phyloP scores from a whole-genome alignment of 73 alveolate genomes.

The Paramecium caudatum region DNA sequence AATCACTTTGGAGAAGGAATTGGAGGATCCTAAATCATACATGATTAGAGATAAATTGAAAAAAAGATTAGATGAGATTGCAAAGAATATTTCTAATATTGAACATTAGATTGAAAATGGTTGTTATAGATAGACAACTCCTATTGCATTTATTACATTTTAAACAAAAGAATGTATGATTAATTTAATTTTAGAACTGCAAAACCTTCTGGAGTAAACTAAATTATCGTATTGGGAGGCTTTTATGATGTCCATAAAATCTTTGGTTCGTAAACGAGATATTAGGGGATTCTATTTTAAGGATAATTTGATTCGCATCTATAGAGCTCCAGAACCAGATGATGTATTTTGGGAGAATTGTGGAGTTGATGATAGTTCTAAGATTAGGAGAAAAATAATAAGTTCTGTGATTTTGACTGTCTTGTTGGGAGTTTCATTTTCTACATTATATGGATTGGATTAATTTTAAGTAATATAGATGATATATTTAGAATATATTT shows the following conservation, averaged over 20 bases:
- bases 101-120: slow-evolving; percentile 28
- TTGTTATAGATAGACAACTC: not conserved
- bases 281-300: slow-evolving; percentile 19
- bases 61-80: slow-evolving; percentile 2
- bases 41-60: not conserved
- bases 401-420: not conserved
- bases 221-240: not conserved
- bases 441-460: slow-evolving; percentile 8
- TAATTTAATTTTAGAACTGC: not conserved
- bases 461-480: not conserved
- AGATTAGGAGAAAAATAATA: not conserved
- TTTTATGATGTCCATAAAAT: not conserved
- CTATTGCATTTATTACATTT: slow-evolving; percentile 29
- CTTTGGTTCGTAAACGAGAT: not conserved
- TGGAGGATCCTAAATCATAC: not conserved
- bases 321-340: slow-evolving; percentile 73
- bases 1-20: not conserved
- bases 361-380: not conserved
- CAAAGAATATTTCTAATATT: not conserved
- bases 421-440: not conserved
- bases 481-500: not conserved
- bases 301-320: not conserved
- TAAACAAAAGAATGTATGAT: not conserved
- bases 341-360: slow-evolving; percentile 66
- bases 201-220: not conserved